Conservation (phyloP, 345 rosid genomes). For the Linum tenue region DNA sequence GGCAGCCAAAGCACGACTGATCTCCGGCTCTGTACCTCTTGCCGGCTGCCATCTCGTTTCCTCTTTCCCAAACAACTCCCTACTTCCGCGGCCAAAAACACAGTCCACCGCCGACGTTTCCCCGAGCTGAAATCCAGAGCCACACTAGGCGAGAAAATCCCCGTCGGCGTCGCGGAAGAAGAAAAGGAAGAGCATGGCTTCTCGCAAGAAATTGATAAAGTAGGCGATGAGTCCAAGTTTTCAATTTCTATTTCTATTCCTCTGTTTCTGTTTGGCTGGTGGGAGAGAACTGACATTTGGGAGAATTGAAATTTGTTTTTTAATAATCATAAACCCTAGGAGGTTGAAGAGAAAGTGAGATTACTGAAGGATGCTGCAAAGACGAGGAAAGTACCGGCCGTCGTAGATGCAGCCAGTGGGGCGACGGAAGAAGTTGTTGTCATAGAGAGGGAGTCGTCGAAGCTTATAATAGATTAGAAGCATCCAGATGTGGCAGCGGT, state of each 20-base stretch:
- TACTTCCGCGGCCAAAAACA: conserved; percentile 7
- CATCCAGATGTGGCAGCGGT: no score
- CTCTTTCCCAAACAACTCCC: background rate
- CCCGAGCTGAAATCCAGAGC: conserved; percentile 35
- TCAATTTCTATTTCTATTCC: background rate
- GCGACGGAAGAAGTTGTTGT: no score
- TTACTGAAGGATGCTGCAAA: conserved; percentile 75
- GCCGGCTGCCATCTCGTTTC: background rate
- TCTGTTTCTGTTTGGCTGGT: background rate
- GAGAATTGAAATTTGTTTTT: no score
- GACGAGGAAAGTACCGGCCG: conserved; percentile 61
- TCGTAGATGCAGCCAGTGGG: no score
- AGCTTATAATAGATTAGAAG: no score
- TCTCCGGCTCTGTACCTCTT: background rate
- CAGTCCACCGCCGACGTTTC: no score
- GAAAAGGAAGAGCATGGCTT: conserved; percentile 17
- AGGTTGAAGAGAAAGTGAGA: conserved; percentile 48
- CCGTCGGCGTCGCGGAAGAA: conserved; percentile 13
- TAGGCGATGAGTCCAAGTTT: background rate
- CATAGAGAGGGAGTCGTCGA: no score
- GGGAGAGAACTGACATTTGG: background rate
- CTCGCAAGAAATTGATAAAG: background rate
- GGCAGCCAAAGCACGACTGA: background rate
- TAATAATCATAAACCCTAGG: background rate
- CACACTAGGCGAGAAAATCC: conserved; percentile 33